Base-by-base conservation (phyloP, 148 eudicot species). In the Chenopodium formosanum region DNA sequence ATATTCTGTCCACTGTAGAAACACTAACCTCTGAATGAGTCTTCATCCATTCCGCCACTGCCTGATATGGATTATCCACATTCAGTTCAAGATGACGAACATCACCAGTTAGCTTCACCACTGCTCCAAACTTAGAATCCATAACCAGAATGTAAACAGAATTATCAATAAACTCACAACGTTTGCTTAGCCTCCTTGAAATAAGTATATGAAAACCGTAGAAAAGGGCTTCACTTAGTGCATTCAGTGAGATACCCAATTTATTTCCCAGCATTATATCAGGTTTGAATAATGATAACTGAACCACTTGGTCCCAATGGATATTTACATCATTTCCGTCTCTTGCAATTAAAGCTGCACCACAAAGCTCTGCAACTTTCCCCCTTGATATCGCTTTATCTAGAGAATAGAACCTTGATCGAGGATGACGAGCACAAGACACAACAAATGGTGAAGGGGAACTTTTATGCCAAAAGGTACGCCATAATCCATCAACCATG, bases 301-400 rank as follows among this genome's bases (percentile, higher is more conserved):
- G 87, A 53, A 91, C 89, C 68, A 91, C 91, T 82, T 89, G 90
- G 74, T 89, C 93, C 97, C 97, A 93, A 34, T 87, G 88, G 53
- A 83, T 86, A 47, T 82, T 86, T 40, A 40, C 76, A 32, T 89
- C 89, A 50, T 85, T 77, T 52, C 67, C 86, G 1, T 81, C 71
- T 83, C 86, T 90, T 31, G 88, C 90, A 78, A 90, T 69, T 76
- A 93, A 83, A 83, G 93, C 92, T 66, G 90, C 94, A 76, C 94
- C 97, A 76, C 88, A 87, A 32, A 93, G 93, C 22, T 79, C 88
- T 7, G 84, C 86, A 25, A 93, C 83, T 81, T 90, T 87, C 76
- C 93, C 91, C 84, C 87, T 91, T 46, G 92, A 89, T 79, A 89
- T 86, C n/a, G 97, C 94, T 87, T 89, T 90, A 44, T 93, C 97